Evolutionary conservation across 352 stramenopile species (phyloP).

Genomic region (Pythium angustatum): DNA sequence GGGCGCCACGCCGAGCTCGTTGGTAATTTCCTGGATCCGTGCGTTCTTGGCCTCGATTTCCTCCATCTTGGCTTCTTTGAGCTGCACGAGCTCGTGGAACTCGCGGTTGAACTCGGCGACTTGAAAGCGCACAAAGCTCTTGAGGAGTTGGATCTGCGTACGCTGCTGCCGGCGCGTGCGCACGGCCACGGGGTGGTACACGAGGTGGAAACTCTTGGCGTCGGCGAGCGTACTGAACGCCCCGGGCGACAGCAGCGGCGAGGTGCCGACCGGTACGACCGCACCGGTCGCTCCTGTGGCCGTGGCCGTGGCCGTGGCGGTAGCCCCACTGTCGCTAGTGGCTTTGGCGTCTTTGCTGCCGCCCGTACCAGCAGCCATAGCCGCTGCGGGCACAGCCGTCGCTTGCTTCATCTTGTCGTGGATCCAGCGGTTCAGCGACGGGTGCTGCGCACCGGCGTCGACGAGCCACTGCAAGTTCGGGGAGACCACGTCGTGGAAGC

Average conservation of each 20-base stretch:
- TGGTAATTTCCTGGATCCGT: slow-evolving; percentile 86
- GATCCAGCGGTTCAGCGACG: slow-evolving; percentile 38
- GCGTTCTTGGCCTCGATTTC: slow-evolving; percentile 89
- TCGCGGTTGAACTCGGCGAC: slow-evolving; percentile 82
- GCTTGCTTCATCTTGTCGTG: slow-evolving; percentile 31
- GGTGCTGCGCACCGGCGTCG: slow-evolving; percentile 47
- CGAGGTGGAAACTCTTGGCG: slow-evolving; percentile 56
- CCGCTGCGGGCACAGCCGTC: background rate
- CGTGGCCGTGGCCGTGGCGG: too few relatives aligned
- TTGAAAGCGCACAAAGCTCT: slow-evolving; percentile 67
- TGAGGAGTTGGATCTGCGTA: slow-evolving; percentile 85
- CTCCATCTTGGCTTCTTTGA: slow-evolving; percentile 84
- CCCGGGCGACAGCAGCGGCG: slow-evolving; percentile 6
- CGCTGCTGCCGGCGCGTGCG: slow-evolving; percentile 81
- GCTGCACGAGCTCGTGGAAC: slow-evolving; percentile 69
- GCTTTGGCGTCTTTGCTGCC: slow-evolving; percentile 7
- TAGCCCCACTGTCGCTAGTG: background rate
- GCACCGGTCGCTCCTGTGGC: background rate
- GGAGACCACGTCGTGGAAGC: slow-evolving; percentile 56
- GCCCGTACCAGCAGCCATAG: background rate
- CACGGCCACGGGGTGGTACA: slow-evolving; percentile 88
- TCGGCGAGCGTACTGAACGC: slow-evolving; percentile 33
- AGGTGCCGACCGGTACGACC: background rate
- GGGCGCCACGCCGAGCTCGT: slow-evolving; percentile 45
- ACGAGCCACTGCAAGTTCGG: slow-evolving; percentile 63